These are phyloP conservation scores for Nitzschia sp. DNA, from an alignment of 108 stramenopile species.

Conservation along the genomic window DNA sequence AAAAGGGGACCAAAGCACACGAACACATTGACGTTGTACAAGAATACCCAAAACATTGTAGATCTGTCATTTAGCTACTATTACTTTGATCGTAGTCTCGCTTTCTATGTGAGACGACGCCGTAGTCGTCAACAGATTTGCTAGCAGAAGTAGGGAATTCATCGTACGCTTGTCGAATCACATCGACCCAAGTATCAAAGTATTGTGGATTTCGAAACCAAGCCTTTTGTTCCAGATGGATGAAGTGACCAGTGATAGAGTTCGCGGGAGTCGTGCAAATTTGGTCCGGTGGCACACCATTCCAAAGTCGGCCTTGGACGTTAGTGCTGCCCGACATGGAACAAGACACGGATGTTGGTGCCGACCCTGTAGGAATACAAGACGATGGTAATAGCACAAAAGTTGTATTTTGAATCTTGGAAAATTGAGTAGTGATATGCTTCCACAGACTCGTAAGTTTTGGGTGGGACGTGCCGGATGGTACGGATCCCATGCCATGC, in stretches of 20 bases:
- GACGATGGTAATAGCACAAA: not conserved
- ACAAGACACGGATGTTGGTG: not conserved
- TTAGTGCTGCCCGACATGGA: conserved; percentile 22
- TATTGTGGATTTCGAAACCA: not conserved
- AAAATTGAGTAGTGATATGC: not conserved
- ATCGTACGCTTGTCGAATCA: conserved; percentile 3
- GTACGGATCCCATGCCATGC: conserved; percentile 12
- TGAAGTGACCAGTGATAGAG: conserved; percentile 10
- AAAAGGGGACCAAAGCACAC: no score
- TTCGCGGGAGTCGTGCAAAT: conserved; percentile 8
- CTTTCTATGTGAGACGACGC: no score
- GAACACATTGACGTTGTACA: no score
- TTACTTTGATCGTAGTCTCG: no score
- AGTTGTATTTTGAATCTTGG: not conserved
- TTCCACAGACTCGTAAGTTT: not conserved
- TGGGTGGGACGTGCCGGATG: not conserved
- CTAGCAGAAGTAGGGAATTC: not conserved
- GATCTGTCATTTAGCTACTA: no score
- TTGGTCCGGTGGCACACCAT: conserved; percentile 11
- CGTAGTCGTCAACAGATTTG: no score
- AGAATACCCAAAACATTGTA: no score
- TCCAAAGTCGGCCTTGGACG: conserved; percentile 23
- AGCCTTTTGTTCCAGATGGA: conserved; percentile 30
- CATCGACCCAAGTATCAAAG: conserved; percentile 6
- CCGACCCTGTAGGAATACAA: not conserved